phyloP scores from a whole-genome alignment of 1,284 basidiomycete genomes.

The Malassezia japonica region DNA sequence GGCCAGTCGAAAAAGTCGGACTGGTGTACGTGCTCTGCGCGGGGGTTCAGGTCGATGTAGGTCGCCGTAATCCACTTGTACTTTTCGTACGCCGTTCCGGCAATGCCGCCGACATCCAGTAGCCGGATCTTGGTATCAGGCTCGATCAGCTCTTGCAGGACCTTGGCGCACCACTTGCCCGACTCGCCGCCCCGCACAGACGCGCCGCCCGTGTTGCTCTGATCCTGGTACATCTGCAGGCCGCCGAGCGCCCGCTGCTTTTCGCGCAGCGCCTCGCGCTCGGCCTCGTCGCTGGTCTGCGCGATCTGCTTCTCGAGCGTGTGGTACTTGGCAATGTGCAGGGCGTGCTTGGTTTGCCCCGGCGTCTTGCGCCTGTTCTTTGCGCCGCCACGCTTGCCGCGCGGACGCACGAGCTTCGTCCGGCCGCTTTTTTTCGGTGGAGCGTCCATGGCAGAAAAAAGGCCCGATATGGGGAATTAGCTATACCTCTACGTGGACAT shows the following conservation, averaged over 20 bases:
- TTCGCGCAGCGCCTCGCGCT: constrained; percentile 22
- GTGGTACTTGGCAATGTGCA: constrained; percentile 38
- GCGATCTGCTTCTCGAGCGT: constrained; percentile 40
- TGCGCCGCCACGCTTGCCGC: constrained; percentile 40
- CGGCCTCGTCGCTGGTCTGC: constrained; percentile 22
- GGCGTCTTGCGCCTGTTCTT: constrained; percentile 28
- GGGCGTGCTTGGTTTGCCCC: constrained; percentile 20
- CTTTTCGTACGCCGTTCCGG: constrained; percentile 46
- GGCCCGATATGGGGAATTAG: not conserved
- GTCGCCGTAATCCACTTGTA: constrained; percentile 47
- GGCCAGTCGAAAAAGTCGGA: constrained; percentile 49
- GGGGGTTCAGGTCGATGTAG: constrained; percentile 50
- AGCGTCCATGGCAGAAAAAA: not conserved
- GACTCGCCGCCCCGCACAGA: constrained; percentile 21
- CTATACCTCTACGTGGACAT: constrained; percentile 1
- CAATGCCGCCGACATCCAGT: constrained; percentile 51
- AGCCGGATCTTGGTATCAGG: constrained; percentile 19
- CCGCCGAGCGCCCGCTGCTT: constrained; percentile 35
- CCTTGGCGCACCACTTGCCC: constrained; percentile 40
- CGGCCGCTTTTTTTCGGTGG: not conserved
- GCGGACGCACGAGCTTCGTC: constrained; percentile 25
- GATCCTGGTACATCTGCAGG: constrained; percentile 38
- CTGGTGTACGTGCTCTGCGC: constrained; percentile 43
- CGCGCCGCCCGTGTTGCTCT: constrained; percentile 26
- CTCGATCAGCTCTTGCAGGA: constrained; percentile 18